phyloP scores from a whole-genome alignment of 352 stramenopile species.

The Phytophthora palmivora region DNA sequence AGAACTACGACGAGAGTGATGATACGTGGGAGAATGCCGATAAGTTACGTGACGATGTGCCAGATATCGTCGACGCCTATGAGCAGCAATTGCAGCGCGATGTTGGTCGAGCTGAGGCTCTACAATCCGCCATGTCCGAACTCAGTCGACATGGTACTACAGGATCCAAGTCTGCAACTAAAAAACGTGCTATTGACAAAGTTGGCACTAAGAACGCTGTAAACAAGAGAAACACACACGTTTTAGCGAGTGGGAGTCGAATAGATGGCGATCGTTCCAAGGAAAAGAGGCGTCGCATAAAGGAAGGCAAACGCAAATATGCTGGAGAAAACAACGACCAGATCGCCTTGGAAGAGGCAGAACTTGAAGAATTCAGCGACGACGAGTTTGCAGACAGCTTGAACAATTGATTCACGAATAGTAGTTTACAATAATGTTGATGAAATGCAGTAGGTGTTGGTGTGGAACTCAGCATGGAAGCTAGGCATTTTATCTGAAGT shows the following conservation, averaged over 20 bases:
- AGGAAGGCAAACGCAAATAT: conserved; percentile 18
- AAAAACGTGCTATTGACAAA: conserved; percentile 5
- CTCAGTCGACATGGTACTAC: conserved; percentile 9
- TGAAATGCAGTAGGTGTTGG: background rate
- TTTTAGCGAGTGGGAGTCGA: background rate
- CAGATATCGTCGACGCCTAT: conserved; percentile 64
- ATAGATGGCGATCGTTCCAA: conserved; percentile 13
- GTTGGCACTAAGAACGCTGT: background rate
- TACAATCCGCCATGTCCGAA: conserved; percentile 19
- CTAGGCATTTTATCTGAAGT: no score
- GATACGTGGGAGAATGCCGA: conserved; percentile 71
- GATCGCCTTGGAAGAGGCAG: conserved; percentile 37
- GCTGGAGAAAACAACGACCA: conserved; percentile 29
- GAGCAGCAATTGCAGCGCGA: conserved; percentile 35
- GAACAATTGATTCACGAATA: conserved; percentile 15
- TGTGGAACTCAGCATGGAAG: background rate
- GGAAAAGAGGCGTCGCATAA: conserved; percentile 20
- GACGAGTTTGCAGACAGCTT: conserved; percentile 34
- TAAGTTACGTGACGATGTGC: conserved; percentile 59
- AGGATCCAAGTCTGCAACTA: conserved; percentile 8
- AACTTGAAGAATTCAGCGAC: conserved; percentile 32
- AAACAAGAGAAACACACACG: conserved; percentile 5
- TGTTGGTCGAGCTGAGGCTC: conserved; percentile 5
- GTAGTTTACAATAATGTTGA: conserved; percentile 2
- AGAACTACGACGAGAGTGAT: conserved; percentile 65